Base-by-base conservation (phyloP, 768 basidiomycete species). In the Mrakia frigida region DNA sequence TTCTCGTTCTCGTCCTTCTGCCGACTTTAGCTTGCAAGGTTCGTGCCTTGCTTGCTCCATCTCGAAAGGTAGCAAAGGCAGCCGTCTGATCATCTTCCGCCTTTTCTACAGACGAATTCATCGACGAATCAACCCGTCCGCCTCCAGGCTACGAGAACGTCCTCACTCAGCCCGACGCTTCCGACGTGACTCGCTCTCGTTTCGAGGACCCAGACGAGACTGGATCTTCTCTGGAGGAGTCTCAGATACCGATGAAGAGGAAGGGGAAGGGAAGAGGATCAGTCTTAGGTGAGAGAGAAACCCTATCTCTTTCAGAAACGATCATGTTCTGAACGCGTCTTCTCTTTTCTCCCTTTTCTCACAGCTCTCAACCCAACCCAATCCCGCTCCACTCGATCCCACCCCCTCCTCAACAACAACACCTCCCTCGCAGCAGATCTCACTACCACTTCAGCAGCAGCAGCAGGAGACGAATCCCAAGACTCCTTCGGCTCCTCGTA, bases 61-160 rank as follows among this genome's bases (percentile, higher is more conserved):
- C 37, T 68, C 28, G 28, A 31, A 31, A 63, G 6, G 7, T 25
- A 33, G 4, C 18, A 28, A 31, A 63, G 21, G 23, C 56, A 7
- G 43, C 16, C 23, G 37, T 25, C 37, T 68, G 65, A 65, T 37
- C 0, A n/a, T 18, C 13, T 6, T 35, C 37, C 6, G 6, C 10
- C 25, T 39, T 9, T 16, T 43, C n/a, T 39, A 21, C 31, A 68
- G 65, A 68, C 39, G 37, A 43, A 21, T n/a, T 25, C 35, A 23
- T n/a, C 14, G 65, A 43, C 65, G 65, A 50, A 1, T 14, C 18
- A 21, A 50, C 46, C 43, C 23, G 5, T 23, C 37, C 65, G 21
- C 23, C 6, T 53, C 53, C 56, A 21, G 65, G 39, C 11, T 68
- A 68, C 37, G 65, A 68, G 14, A 68, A 68, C 37, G 65, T 68